Evolutionary conservation across 2,329 filamentous ascomycete genomes (phyloP), one percentile per base, ranked within the genome.

Genomic region (Acrocalymma vagum): DNA sequence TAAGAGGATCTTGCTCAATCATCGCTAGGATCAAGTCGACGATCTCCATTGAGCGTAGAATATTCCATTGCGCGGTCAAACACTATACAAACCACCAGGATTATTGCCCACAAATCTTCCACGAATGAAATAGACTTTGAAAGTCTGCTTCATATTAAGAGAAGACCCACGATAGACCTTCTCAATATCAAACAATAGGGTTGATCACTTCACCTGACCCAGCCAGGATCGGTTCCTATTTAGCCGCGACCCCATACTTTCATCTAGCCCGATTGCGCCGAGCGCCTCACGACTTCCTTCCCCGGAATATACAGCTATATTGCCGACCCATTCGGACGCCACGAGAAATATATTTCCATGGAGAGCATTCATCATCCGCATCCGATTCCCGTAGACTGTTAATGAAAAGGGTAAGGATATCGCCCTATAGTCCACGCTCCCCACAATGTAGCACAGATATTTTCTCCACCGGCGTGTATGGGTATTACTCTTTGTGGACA

Each of bases 221-320:
- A 14, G 29, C 29, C 39, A 34, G 43, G 26, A 24, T 42, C 36
- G 33, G 27, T 36, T 36, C 9, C 15, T 15, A 25, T 50, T 55
- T 55, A 53, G 50, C 52, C 54, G 54, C 29, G 16, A 28, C 20
- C 24, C 33, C 21, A 25, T 29, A 31, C 29, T 28, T 26, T 41
- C 49, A 58, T 53, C 35, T 37, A 15, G 34, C n/a, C 26, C 28
- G 29, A 47, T 44, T 50, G 22, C 23, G 37, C 42, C 46, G 16
- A 34, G 45, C 25, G 26, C 27, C 17, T 38, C 33, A 43, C 23
- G 13, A 46, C 42, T 25, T n/a, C 23, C n/a, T 42, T 51, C 55
- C 42, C 45, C 36, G 51, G 42, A 52, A 52, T 50, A 48, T 55
- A 51, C 42, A 31, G 33, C 26, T 47, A 57, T 13, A 57, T 53